Base-by-base conservation (phyloP, 768 basidiomycete genomes). In the Leucocoprinus birnbaumii region DNA sequence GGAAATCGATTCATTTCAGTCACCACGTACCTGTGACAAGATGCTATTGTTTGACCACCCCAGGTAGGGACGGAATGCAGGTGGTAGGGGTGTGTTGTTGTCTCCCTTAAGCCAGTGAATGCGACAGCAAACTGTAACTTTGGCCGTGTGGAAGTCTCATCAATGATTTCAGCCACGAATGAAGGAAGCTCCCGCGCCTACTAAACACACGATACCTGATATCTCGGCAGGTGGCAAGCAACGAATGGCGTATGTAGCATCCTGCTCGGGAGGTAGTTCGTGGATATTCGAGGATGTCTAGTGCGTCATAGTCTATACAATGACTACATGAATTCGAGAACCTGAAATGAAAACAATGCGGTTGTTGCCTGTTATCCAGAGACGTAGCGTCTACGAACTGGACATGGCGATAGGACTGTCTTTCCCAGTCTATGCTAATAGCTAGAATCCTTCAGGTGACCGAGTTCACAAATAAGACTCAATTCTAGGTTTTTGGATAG, bases 301-400 rank as follows among this genome's bases (percentile, higher is more conserved):
- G 41, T 55, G 53, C 53, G 53, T 40, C 37, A 48, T 38, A 34
- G 21, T 52, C 26, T 19, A 13, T n/a, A 24, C 16, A n/a, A n/a
- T 9, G 24, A 24, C 34, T 21, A 9, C n/a, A 46, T 18, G 37
- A 13, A 16, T 21, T 31, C 31, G 31, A 31, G 31, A 11, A 31
- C 5, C 31, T 19, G 40, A 47, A 46, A 55, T 55, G 53, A 55
- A 55, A 55, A 54, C 25, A 48, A 55, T 55, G 53, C 34, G 53
- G 53, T 40, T 25, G 18, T 37, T 31, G 51, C 42, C 53, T 55
- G 53, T 41, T 21, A 37, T n/a, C 18, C 13, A 31, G 31, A 7
- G 31, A 53, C n/a, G 18, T 14, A 25, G 41, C 42, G 41, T 25
- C 5, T 19, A 27, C 37, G 22, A 18, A 26, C 53, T 38, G 25